These are phyloP conservation scores for Misopates orontium DNA, from an alignment of 257 asterid genomes.

Conservation along the genomic window DNA sequence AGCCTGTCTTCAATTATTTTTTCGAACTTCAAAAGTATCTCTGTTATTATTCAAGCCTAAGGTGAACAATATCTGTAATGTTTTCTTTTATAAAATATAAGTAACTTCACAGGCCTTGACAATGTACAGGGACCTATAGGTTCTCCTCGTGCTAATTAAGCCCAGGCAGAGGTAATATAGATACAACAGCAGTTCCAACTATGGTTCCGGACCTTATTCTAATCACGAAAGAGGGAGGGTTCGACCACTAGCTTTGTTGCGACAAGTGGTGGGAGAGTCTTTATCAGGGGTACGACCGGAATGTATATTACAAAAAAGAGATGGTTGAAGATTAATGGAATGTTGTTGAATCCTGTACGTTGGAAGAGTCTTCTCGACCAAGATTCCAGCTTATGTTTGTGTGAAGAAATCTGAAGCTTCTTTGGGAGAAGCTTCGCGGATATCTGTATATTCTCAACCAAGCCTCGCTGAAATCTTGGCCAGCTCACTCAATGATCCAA, in stretches of 20 bases:
- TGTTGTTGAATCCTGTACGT: slow-evolving; percentile 48
- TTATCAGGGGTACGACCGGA: slow-evolving; percentile 46
- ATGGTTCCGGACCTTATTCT: slow-evolving; percentile 33
- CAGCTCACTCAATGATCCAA: background rate
- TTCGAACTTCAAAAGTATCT: too few relatives aligned
- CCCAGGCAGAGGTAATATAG: slow-evolving; percentile 47
- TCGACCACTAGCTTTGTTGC: slow-evolving; percentile 36
- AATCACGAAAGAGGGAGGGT: slow-evolving; percentile 48
- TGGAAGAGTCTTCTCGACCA: slow-evolving; percentile 36
- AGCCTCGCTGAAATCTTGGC: background rate
- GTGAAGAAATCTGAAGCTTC: background rate
- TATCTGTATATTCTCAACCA: background rate
- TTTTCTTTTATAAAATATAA: slow-evolving; percentile 27
- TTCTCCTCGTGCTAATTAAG: slow-evolving; percentile 36
- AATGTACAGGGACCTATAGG: slow-evolving; percentile 29
- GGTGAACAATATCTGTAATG: slow-evolving; percentile 39
- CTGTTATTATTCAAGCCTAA: slow-evolving; percentile 33
- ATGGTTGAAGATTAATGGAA: slow-evolving; percentile 91
- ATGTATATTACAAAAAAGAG: slow-evolving; percentile 53
- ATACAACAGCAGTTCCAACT: slow-evolving; percentile 32
- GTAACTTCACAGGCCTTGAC: slow-evolving; percentile 33
- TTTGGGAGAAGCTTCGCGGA: background rate
- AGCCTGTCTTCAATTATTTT: too few relatives aligned
- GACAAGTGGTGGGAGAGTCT: slow-evolving; percentile 40
- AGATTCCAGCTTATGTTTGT: background rate